These are phyloP conservation scores for Beauveria varroae DNA, from an alignment of 2,329 filamentous ascomycete species.

Conservation along the genomic window DNA sequence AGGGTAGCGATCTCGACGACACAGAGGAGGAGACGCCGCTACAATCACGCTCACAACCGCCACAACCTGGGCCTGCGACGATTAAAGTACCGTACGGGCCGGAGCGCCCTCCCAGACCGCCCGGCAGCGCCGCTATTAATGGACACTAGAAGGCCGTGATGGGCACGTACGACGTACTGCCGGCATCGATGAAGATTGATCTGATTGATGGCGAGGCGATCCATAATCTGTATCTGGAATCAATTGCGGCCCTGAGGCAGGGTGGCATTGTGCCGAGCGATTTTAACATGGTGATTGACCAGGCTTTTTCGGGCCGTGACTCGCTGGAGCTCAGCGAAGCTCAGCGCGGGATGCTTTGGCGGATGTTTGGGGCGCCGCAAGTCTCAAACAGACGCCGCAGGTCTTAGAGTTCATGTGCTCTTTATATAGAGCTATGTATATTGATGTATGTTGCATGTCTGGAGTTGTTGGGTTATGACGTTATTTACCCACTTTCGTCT, in stretches of 20 bases:
- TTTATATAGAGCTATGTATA: conserved; percentile 5
- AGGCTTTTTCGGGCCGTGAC: not conserved
- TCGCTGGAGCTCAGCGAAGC: not conserved
- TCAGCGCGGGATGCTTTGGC: not conserved
- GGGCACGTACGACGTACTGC: not conserved
- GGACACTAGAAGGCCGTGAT: conserved; percentile 32
- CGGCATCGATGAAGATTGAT: not conserved
- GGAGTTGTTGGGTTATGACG: conserved; percentile 1
- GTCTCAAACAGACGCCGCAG: not conserved
- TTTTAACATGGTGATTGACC: not conserved
- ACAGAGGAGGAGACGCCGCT: conserved; percentile 40
- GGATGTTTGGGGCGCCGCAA: not conserved
- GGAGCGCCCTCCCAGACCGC: conserved; percentile 36
- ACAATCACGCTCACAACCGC: conserved; percentile 20
- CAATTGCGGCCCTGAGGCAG: not conserved
- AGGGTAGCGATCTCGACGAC: conserved; percentile 54
- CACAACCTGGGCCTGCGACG: conserved; percentile 23
- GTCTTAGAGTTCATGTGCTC: not conserved
- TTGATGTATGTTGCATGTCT: conserved; percentile 12
- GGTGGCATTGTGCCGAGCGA: not conserved
- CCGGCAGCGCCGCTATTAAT: conserved; percentile 31
- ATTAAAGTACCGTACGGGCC: conserved; percentile 36
- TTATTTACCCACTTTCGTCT: conserved; percentile 3
- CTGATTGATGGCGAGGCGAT: not conserved
- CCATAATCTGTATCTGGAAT: not conserved